phyloP scores from a whole-genome alignment of 352 stramenopile species.

The Phytopythium chamaehyphon region DNA sequence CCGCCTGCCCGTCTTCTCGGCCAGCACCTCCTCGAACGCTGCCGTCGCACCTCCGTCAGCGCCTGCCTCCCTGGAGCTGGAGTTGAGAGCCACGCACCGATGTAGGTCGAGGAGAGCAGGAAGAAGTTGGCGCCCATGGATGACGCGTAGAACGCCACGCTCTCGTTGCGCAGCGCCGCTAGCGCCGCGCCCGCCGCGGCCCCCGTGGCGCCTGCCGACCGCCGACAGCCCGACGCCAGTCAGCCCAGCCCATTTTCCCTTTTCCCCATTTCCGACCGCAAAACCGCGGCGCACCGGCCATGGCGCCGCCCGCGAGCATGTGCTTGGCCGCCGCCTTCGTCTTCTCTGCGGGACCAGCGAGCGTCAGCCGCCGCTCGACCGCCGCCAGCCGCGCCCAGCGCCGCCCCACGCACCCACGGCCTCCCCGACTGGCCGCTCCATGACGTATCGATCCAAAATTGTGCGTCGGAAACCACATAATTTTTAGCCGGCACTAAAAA shows the following conservation, averaged over 20 bases:
- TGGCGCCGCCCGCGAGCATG: constrained; percentile 60
- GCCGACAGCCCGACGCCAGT: too few relatives aligned
- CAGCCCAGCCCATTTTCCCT: too few relatives aligned
- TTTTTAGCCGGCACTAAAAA: too few relatives aligned
- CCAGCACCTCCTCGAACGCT: constrained; percentile 79
- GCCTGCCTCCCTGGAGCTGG: neutral
- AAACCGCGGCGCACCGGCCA: constrained; percentile 24
- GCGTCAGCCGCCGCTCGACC: neutral
- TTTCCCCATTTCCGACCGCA: neutral
- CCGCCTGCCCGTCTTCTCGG: constrained; percentile 58
- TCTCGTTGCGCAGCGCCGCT: constrained; percentile 69
- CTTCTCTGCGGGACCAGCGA: constrained; percentile 33
- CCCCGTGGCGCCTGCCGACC: constrained; percentile 33
- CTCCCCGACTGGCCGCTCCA: constrained; percentile 4
- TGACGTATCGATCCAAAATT: too few relatives aligned
- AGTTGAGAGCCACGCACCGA: constrained; percentile 34
- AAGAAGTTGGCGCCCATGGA: constrained; percentile 87
- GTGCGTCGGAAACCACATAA: too few relatives aligned
- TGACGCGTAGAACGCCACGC: constrained; percentile 73
- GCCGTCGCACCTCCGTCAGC: neutral
- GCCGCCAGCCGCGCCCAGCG: too few relatives aligned
- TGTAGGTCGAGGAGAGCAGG: constrained; percentile 80
- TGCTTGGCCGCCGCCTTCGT: constrained; percentile 58
- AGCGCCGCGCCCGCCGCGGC: constrained; percentile 55
- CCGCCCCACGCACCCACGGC: neutral